Base-by-base conservation (phyloP, 768 basidiomycete genomes). In the Strobilomyces confusus region DNA sequence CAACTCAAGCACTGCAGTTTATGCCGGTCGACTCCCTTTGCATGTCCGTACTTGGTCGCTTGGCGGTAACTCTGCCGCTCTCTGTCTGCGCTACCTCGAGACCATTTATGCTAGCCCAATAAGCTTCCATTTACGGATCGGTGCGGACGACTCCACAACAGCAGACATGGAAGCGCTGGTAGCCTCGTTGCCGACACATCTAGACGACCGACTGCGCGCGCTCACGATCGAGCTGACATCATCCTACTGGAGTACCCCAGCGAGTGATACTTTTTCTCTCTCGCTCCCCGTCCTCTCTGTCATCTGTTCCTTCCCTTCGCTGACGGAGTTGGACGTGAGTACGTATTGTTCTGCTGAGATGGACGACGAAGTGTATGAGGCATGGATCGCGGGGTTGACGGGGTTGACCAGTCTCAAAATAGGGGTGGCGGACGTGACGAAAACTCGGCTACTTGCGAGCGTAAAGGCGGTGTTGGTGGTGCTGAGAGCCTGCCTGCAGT, bases 191-290 rank as follows among this genome's bases (percentile, higher is more conserved):
- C 54, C 58, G 1, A 34, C 17, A 2, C 63, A 45, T 19, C 26
- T 66, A 2, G 59, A 63, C 49, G 56, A 50, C 2, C 54, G 41
- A 0, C 23, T 66, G 1, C 55, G 17, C 12, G 19, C 47, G 15
- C 52, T 66, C 44, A 51, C 49, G 6, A 32, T 65, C 48, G 61
- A 67, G 36, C 48, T 67, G 40, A 67, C 63, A 8, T 68, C 63
- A 9, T 65, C 66, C 1, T 65, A 67, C 34, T 67, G 66, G 63
- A 58, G 55, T 14, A 54, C 59, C 2, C 59, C 61, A 1, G 52
- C 61, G 4, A 61, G 57, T 48, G 63, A 67, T 23, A 52, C 63
- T 2, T 65, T 65, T 45, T 40, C 43, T 1, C 65, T 64, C 26
- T 56, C 62, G 0, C n/a, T n/a, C n/a, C n/a, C 14, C 56, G 2